phyloP scores from a whole-genome alignment of 2,329 filamentous ascomycete species.

The Venturia asperata region DNA sequence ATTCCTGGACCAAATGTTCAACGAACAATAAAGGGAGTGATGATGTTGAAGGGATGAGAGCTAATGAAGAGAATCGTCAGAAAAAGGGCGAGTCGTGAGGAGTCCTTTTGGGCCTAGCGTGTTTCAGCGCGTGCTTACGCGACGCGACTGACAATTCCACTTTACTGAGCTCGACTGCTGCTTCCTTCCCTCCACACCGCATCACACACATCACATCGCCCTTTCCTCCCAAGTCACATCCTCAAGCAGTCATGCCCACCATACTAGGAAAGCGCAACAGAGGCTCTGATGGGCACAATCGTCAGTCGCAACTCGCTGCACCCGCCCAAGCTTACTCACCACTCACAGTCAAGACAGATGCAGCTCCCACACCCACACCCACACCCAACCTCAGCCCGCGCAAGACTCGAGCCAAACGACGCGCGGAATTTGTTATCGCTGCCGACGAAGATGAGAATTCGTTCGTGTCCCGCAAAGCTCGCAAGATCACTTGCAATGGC shows the following conservation, averaged over 20 bases:
- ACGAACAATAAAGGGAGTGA: too few relatives aligned
- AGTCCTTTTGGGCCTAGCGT: not conserved
- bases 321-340: not conserved
- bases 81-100: too few relatives aligned
- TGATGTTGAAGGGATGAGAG: too few relatives aligned
- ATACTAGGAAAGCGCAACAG: constrained; percentile 19
- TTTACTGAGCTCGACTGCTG: not conserved
- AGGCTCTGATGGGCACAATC: constrained; percentile 1
- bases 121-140: not conserved
- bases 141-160: constrained; percentile 1
- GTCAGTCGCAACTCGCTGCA: not conserved
- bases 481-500: constrained; percentile 23
- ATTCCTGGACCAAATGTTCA: too few relatives aligned
- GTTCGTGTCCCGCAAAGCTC: constrained; percentile 35
- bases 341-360: constrained; percentile 6
- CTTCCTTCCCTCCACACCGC: not conserved
- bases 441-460: constrained; percentile 49
- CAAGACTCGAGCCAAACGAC: constrained; percentile 18
- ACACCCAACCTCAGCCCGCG: constrained; percentile 2
- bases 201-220: not conserved
- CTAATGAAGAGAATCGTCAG: too few relatives aligned
- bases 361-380: too few relatives aligned
- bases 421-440: constrained; percentile 18
- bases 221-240: not conserved
- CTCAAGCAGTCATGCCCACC: not conserved